Conservation (phyloP, 768 basidiomycete genomes). For the Leucogyrophana mollusca region DNA sequence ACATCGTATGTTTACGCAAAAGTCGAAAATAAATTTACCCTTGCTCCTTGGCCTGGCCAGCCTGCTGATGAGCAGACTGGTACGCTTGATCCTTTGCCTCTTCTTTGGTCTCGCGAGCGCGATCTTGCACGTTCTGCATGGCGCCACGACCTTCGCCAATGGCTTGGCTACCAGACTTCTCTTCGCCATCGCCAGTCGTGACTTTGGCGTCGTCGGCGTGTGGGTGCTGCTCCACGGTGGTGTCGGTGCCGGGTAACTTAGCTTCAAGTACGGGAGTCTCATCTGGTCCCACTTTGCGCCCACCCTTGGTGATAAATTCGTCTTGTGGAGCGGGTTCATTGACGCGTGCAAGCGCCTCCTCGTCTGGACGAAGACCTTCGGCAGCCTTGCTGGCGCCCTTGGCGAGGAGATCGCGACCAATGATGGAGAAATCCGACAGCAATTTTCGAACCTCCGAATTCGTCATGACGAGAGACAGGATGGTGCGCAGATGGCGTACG, state of each 20-base stretch:
- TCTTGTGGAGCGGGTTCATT: conserved; percentile 70
- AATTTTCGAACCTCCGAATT: conserved; percentile 94
- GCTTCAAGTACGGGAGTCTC: conserved; percentile 49
- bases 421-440: conserved; percentile 70
- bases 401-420: conserved; percentile 83
- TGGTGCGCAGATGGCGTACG: conserved; percentile 82
- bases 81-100: conserved; percentile 4
- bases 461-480: conserved; percentile 83
- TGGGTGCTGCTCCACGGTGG: conserved; percentile 49
- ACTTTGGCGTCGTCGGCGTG: conserved; percentile 41
- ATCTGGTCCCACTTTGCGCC: conserved; percentile 38
- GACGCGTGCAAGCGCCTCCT: conserved; percentile 59
- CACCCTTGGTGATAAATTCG: conserved; percentile 55
- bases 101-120: conserved; percentile 9
- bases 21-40: conserved; percentile 8
- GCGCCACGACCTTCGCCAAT: conserved; percentile 15
- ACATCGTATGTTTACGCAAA: no score
- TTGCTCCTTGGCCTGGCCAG: conserved; percentile 1
- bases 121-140: conserved; percentile 12
- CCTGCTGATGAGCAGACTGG: conserved; percentile 7
- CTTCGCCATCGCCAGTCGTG: conserved; percentile 31
- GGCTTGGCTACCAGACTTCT: conserved; percentile 26
- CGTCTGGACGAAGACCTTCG: conserved; percentile 60
- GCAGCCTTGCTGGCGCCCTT: conserved; percentile 72
- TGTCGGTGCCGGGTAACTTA: conserved; percentile 44